Evolutionary conservation across 2,329 filamentous ascomycete genomes (phyloP).

Genomic region (Ophiostoma quercus): DNA sequence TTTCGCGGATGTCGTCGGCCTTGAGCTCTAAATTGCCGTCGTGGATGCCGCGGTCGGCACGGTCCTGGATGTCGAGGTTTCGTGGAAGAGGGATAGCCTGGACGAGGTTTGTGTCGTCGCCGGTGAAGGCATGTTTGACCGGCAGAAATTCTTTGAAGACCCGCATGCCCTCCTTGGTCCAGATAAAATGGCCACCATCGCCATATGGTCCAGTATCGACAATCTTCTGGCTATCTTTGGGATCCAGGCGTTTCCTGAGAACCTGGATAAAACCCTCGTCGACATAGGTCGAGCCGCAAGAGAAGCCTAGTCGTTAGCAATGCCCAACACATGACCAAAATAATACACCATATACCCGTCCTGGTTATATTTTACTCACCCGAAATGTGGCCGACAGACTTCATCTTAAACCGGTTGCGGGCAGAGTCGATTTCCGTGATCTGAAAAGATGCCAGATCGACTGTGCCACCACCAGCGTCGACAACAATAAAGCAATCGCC

Average conservation of each 20-base stretch:
- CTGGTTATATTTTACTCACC: constrained; percentile 19
- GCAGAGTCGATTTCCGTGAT: constrained; percentile 27
- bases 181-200: constrained; percentile 30
- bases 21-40: constrained; percentile 25
- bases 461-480: constrained; percentile 31
- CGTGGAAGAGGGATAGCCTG: constrained; percentile 26
- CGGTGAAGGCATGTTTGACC: constrained; percentile 30
- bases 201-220: constrained; percentile 25
- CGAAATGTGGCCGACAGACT: constrained; percentile 26
- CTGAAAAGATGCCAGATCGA: constrained; percentile 30
- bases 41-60: constrained; percentile 24
- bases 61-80: constrained; percentile 26
- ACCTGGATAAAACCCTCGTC: constrained; percentile 28
- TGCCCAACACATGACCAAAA: background rate
- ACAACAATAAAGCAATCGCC: constrained; percentile 31
- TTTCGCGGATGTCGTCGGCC: constrained; percentile 26
- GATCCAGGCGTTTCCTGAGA: constrained; percentile 26
- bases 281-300: constrained; percentile 30
- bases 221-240: constrained; percentile 28
- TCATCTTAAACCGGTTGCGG: constrained; percentile 29
- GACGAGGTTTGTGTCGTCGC: constrained; percentile 23
- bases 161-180: constrained; percentile 29
- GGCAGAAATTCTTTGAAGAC: constrained; percentile 29
- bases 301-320: constrained; percentile 21
- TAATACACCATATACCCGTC: too few species aligned